These are phyloP conservation scores for Leptographium wingfieldii DNA, from an alignment of 2,329 filamentous ascomycete species.

Conservation along the genomic window DNA sequence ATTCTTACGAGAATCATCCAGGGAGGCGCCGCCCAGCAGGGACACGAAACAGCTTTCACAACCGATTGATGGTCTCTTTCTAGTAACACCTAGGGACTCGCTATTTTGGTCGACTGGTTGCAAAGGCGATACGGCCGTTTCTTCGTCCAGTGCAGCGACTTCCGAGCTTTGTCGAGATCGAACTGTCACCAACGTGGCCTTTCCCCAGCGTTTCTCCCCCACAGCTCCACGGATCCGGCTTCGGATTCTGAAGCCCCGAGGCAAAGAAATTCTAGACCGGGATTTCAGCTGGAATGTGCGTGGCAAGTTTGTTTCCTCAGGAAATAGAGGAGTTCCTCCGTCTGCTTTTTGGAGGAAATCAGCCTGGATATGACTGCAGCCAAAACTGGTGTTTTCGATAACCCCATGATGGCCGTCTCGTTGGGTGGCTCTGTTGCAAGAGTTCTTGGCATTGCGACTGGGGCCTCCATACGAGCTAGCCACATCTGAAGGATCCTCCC, in stretches of 20 bases:
- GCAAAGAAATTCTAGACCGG: not conserved
- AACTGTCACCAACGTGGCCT: not conserved
- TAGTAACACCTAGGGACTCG: not conserved
- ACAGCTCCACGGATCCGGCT: not conserved
- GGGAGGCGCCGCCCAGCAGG: not conserved
- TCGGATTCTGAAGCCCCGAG: not conserved
- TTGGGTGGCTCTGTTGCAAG: not conserved
- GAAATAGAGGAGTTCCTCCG: not conserved
- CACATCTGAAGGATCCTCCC: constrained; percentile 8
- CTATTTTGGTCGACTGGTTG: not conserved
- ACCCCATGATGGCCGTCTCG: not conserved
- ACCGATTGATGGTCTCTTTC: not conserved
- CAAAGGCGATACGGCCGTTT: not conserved
- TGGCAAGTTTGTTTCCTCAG: not conserved
- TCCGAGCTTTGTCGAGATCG: not conserved
- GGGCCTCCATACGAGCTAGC: not conserved
- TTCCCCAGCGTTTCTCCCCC: not conserved
- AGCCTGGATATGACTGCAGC: not conserved
- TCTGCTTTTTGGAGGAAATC: not conserved
- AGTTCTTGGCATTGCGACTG: not conserved
- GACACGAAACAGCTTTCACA: not conserved
- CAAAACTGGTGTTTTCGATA: not conserved
- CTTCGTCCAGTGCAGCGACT: not conserved
- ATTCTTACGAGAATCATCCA: not conserved
- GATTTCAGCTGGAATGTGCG: not conserved